These are phyloP conservation scores for Cladorrhinum sp. DNA, from an alignment of 2,329 filamentous ascomycete species.

Conservation along the genomic window DNA sequence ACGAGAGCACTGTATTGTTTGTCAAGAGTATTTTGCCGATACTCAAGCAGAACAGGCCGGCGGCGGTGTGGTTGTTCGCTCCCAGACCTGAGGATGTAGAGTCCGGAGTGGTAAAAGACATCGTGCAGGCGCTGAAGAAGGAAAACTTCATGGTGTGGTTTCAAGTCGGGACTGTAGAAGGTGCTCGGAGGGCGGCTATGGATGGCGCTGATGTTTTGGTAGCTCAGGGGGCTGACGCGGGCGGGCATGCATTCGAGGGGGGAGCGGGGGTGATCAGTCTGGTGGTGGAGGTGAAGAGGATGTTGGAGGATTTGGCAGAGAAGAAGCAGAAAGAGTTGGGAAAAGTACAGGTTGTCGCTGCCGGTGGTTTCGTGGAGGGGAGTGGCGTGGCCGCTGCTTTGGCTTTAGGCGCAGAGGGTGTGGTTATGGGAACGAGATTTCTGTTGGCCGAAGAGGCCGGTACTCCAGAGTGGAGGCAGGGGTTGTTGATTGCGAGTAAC, in stretches of 20 bases:
- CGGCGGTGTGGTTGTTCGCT: constrained; percentile 66
- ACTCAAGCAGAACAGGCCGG: constrained; percentile 51
- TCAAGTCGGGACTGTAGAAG: constrained; percentile 58
- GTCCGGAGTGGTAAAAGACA: neutral
- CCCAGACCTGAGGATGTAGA: constrained; percentile 42
- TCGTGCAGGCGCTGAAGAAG: constrained; percentile 37
- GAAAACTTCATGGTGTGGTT: constrained; percentile 51
- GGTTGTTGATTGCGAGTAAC: constrained; percentile 38
- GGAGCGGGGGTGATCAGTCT: constrained; percentile 55
- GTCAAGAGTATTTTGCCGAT: constrained; percentile 46
- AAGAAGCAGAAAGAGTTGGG: too few species aligned
- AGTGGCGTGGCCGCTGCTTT: constrained; percentile 55
- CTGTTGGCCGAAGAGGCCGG: constrained; percentile 42
- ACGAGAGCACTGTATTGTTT: constrained; percentile 39
- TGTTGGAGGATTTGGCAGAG: constrained; percentile 37
- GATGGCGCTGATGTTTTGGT: constrained; percentile 57
- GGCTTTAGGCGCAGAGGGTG: constrained; percentile 48
- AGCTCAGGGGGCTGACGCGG: constrained; percentile 62
- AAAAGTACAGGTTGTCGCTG: constrained; percentile 51
- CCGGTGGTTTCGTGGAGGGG: constrained; percentile 58
- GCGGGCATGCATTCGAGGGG: constrained; percentile 57
- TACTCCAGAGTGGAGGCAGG: constrained; percentile 41
- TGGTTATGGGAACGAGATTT: constrained; percentile 47
- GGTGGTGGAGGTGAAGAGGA: constrained; percentile 54
- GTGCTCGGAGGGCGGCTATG: constrained; percentile 48